These are phyloP conservation scores for Jamesozyma gamospora DNA, from an alignment of 805 yeast species.

Conservation along the genomic window DNA sequence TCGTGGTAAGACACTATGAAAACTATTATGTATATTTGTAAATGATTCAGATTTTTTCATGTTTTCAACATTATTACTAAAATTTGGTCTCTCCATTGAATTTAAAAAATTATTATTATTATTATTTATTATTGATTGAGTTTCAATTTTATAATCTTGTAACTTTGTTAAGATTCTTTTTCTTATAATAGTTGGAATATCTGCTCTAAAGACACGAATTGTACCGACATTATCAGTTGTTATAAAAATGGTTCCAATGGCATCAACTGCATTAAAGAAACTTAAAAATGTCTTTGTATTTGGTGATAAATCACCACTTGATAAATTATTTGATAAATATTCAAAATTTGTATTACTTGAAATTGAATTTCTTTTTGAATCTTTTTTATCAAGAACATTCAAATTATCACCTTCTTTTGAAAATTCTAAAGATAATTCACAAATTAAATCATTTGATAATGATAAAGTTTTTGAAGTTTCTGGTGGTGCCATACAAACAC, in stretches of 20 bases:
- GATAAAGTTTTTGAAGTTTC: constrained; percentile 54
- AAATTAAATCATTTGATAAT: constrained; percentile 70
- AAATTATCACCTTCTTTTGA: constrained; percentile 6
- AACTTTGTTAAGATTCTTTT: constrained; percentile 25
- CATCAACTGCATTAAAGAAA: constrained; percentile 20
- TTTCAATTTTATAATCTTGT: constrained; percentile 6
- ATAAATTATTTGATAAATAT: not conserved
- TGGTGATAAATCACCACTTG: not conserved
- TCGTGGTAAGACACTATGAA: not conserved
- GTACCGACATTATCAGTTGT: constrained; percentile 68
- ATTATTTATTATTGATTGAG: not conserved
- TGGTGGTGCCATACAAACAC: constrained; percentile 68
- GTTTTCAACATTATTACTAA: not conserved
- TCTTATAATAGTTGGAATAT: constrained; percentile 46
- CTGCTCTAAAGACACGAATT: constrained; percentile 73
- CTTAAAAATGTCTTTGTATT: not conserved
- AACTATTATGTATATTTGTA: not conserved
- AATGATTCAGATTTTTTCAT: constrained; percentile 4
- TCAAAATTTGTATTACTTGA: not conserved
- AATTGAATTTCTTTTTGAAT: not conserved
- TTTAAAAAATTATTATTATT: not conserved
- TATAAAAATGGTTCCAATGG: constrained; percentile 46
- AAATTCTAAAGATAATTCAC: constrained; percentile 40
- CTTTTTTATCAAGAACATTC: constrained; percentile 1
- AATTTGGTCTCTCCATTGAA: too few relatives aligned